These are phyloP conservation scores for Penicillium canariense DNA, from an alignment of 495 filamentous ascomycete species.

Conservation along the genomic window DNA sequence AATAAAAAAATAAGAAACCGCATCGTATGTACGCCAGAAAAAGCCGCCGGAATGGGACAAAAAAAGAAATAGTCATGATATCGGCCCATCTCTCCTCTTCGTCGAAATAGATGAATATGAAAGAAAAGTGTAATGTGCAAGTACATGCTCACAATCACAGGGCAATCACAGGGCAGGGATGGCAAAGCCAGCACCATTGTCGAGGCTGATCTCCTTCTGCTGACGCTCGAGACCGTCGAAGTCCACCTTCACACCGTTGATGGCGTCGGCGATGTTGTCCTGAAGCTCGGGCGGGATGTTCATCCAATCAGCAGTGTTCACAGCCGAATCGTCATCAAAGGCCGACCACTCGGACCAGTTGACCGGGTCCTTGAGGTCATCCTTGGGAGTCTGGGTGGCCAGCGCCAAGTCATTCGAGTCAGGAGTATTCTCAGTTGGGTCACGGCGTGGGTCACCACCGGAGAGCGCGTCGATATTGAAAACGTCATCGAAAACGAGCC, in stretches of 20 bases:
- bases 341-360: conserved; percentile 17
- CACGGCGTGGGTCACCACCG: conserved; percentile 5
- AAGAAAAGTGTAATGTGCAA: conserved; percentile 14
- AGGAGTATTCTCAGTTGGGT: conserved; percentile 40
- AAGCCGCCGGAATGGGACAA: conserved; percentile 7
- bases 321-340: conserved; percentile 21
- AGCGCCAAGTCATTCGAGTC: conserved; percentile 38
- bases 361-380: conserved; percentile 21
- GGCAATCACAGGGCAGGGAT: conserved; percentile 27
- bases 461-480: not conserved
- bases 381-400: conserved; percentile 40
- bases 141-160: not conserved
- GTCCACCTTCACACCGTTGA: conserved; percentile 10
- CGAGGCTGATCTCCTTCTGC: conserved; percentile 26
- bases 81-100: conserved; percentile 11
- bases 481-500: conserved; percentile 18
- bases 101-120: conserved; percentile 6
- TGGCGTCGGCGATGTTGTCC: not conserved
- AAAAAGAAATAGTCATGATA: conserved; percentile 13
- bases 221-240: conserved; percentile 38
- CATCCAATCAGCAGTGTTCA: conserved; percentile 16
- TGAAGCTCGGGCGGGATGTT: conserved; percentile 17
- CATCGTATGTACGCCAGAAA: conserved; percentile 23
- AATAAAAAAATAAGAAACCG: conserved; percentile 1
- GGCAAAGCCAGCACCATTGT: conserved; percentile 25